phyloP scores from a whole-genome alignment of 495 filamentous ascomycete genomes.

The Cudoniella acicularis region DNA sequence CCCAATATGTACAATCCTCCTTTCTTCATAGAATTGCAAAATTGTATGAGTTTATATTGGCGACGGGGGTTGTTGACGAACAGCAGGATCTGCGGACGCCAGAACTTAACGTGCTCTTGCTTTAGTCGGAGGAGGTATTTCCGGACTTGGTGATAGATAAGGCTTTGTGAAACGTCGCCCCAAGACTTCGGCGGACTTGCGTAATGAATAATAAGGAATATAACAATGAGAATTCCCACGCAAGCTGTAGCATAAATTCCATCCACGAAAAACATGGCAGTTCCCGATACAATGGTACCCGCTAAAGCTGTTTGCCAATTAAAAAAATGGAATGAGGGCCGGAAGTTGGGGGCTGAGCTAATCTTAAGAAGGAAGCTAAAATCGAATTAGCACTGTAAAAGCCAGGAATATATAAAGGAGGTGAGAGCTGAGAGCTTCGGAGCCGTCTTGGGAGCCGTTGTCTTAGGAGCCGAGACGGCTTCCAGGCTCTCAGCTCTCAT shows the following conservation, averaged over 20 bases:
- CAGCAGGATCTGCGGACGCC: constrained; percentile 80
- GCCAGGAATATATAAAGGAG: too few relatives aligned
- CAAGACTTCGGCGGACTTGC: constrained; percentile 79
- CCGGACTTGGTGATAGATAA: constrained; percentile 89
- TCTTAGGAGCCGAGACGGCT: too few relatives aligned
- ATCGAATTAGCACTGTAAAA: too few relatives aligned
- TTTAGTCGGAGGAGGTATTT: constrained; percentile 81
- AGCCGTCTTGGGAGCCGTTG: too few relatives aligned
- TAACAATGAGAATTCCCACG: constrained; percentile 64
- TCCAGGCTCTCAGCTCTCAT: too few relatives aligned
- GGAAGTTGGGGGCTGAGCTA: constrained; percentile 88
- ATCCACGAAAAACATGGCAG: constrained; percentile 88
- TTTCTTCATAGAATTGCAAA: constrained; percentile 90
- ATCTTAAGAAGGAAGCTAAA: constrained; percentile 85
- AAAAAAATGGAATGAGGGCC: constrained; percentile 85
- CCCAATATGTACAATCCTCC: constrained; percentile 81
- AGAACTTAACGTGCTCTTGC: constrained; percentile 90
- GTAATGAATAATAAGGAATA: constrained; percentile 85
- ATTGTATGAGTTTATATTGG: constrained; percentile 79
- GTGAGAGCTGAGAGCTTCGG: too few relatives aligned
- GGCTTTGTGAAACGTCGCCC: constrained; percentile 85
- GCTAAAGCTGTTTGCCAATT: constrained; percentile 77
- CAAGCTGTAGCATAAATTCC: constrained; percentile 75
- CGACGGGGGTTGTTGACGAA: constrained; percentile 77
- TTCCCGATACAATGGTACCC: constrained; percentile 68